Percentiles rank a stretch among this genome's conserved stretches.
phyloP scores from a whole-genome alignment of 1,284 basidiomycete genomes.

The Ceratobasidium sp. region DNA sequence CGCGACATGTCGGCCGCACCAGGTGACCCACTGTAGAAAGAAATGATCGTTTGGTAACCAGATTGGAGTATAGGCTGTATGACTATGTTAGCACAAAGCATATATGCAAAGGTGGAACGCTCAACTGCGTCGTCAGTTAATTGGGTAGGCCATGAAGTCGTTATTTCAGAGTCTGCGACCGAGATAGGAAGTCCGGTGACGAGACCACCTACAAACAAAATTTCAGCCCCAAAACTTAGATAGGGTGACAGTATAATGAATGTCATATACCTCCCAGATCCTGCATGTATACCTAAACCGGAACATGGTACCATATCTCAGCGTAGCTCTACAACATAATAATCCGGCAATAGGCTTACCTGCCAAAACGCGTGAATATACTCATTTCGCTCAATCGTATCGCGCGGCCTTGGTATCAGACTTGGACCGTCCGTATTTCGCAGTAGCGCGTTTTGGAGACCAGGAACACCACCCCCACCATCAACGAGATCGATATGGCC shows the following conservation, averaged over 20 bases:
- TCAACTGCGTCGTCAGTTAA: slow-evolving; percentile 6
- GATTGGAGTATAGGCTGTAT: background rate
- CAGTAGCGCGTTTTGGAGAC: background rate
- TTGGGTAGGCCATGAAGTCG: slow-evolving; percentile 27
- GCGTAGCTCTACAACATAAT: background rate
- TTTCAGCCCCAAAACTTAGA: slow-evolving; percentile 1
- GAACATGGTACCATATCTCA: background rate
- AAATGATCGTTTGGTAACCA: slow-evolving; percentile 20
- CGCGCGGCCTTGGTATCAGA: slow-evolving; percentile 29
- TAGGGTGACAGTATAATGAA: background rate
- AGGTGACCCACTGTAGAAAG: slow-evolving; percentile 18
- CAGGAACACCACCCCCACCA: background rate
- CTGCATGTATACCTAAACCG: slow-evolving; percentile 30
- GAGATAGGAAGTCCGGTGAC: slow-evolving; percentile 38
- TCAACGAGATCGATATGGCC: slow-evolving; percentile 13
- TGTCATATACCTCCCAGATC: slow-evolving; percentile 24
- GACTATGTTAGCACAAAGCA: background rate
- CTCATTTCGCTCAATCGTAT: slow-evolving; percentile 28
- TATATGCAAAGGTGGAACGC: background rate
- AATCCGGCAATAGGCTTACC: background rate
- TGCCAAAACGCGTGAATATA: slow-evolving; percentile 38
- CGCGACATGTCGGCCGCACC: slow-evolving; percentile 34
- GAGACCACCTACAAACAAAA: slow-evolving; percentile 10
- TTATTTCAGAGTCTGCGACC: slow-evolving; percentile 41
- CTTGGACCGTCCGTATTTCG: background rate